phyloP scores from a whole-genome alignment of 805 yeast genomes.

The Sugiyamaella lignohabitans region DNA sequence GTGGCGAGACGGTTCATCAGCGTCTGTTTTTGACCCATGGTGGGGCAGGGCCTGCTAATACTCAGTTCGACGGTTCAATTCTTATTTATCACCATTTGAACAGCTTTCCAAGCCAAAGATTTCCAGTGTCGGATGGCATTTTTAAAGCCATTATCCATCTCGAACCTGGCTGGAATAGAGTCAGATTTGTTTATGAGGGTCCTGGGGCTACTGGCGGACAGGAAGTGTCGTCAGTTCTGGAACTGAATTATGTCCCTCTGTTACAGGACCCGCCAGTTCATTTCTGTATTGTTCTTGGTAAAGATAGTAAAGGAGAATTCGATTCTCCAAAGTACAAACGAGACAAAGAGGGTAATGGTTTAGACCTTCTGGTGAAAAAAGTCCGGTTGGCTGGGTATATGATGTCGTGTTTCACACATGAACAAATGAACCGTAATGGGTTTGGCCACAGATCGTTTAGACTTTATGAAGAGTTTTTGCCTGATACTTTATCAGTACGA shows the following conservation, averaged over 20 bases:
- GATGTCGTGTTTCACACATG: slow-evolving; percentile 88
- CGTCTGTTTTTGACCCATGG: slow-evolving; percentile 35
- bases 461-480: slow-evolving; percentile 58
- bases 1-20: slow-evolving; percentile 22
- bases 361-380: slow-evolving; percentile 67
- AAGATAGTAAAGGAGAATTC: slow-evolving; percentile 62
- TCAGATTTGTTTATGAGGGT: slow-evolving; percentile 40
- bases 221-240: slow-evolving; percentile 25
- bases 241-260: slow-evolving; percentile 48
- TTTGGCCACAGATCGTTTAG: slow-evolving; percentile 73
- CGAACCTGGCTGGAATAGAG: slow-evolving; percentile 57
- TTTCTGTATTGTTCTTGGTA: slow-evolving; percentile 66
- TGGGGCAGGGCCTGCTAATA: slow-evolving; percentile 25
- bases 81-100: slow-evolving; percentile 38
- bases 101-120: slow-evolving; percentile 60
- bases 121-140: slow-evolving; percentile 59
- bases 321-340: slow-evolving; percentile 53
- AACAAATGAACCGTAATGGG: slow-evolving; percentile 75
- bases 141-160: slow-evolving; percentile 74
- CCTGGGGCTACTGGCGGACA: slow-evolving; percentile 11
- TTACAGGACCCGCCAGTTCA: slow-evolving; percentile 70
- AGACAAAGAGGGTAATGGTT: slow-evolving; percentile 49
- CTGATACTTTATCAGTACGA: slow-evolving; percentile 46
- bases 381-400: slow-evolving; percentile 75
- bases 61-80: slow-evolving; percentile 34